Conservation (phyloP, 306 rosid species). For the Datisca glomerata region DNA sequence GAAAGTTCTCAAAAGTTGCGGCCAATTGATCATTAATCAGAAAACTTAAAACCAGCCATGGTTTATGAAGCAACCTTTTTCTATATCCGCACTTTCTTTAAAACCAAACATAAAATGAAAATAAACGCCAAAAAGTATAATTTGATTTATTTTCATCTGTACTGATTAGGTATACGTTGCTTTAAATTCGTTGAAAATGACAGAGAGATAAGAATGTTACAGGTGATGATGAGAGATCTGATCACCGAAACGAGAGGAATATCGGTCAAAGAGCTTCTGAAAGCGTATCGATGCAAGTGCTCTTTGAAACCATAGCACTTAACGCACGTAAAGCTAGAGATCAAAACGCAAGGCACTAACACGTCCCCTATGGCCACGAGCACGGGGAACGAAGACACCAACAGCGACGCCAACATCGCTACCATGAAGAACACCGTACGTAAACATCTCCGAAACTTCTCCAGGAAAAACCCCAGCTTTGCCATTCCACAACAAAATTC, state of each 20-base stretch:
- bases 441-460: slow-evolving; percentile 54
- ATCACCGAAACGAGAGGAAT: slow-evolving; percentile 81
- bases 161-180: too few species aligned
- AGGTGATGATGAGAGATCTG: slow-evolving; percentile 68
- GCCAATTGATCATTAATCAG: too few species aligned
- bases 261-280: slow-evolving; percentile 81
- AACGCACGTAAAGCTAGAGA: slow-evolving; percentile 70
- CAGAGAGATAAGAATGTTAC: slow-evolving; percentile 25
- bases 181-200: slow-evolving; percentile 1
- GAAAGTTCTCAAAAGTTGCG: too few species aligned
- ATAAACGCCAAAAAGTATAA: too few species aligned
- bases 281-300: slow-evolving; percentile 70
- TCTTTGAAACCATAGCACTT: slow-evolving; percentile 53
- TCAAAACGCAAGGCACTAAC: slow-evolving; percentile 57
- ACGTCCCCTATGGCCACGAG: slow-evolving; percentile 69
- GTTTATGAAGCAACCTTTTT: too few species aligned
- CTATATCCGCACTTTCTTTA: too few species aligned
- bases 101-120: too few species aligned
- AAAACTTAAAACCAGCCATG: too few species aligned
- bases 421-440: slow-evolving; percentile 79
- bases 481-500: slow-evolving; percentile 33
- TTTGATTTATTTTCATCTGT: too few species aligned
- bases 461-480: slow-evolving; percentile 60
- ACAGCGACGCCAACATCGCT: slow-evolving; percentile 67
- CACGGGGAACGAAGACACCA: slow-evolving; percentile 76